Evolutionary conservation across 1,284 basidiomycete genomes (phyloP).

Genomic region (Ustilago vetiveriae): DNA sequence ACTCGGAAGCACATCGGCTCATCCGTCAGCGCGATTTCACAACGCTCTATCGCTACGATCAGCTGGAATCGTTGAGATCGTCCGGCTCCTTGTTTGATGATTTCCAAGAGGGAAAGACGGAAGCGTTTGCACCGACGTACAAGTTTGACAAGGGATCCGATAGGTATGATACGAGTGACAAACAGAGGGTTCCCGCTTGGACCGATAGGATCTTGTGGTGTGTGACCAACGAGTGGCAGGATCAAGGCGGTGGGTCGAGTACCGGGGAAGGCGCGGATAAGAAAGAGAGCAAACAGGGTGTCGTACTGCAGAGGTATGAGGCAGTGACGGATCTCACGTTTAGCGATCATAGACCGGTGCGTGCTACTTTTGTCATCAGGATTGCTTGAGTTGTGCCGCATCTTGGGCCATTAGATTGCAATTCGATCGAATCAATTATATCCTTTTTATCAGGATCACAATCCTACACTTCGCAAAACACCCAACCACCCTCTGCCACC

Average conservation of each 20-base stretch:
- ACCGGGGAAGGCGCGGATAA: neutral
- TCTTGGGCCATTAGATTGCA: too few species aligned
- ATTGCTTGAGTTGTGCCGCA: too few species aligned
- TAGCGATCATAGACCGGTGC: constrained; percentile 47
- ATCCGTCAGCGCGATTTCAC: constrained; percentile 22
- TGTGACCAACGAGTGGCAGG: constrained; percentile 39
- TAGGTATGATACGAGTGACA: constrained; percentile 93
- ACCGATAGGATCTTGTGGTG: constrained; percentile 76
- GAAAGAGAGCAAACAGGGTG: constrained; percentile 13
- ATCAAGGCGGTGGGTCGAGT: neutral
- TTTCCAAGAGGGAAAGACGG: constrained; percentile 85
- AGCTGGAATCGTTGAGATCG: constrained; percentile 44
- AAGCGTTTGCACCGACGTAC: constrained; percentile 87
- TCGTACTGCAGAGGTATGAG: constrained; percentile 36
- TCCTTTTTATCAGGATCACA: too few species aligned
- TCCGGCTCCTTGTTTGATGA: constrained; percentile 75
- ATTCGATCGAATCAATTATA: too few species aligned
- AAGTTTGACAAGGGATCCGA: constrained; percentile 81
- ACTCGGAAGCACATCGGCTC: constrained; percentile 76
- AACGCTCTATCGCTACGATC: constrained; percentile 79
- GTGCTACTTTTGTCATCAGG: constrained; percentile 36
- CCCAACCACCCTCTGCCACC: constrained; percentile 44
- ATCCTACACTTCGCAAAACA: constrained; percentile 22
- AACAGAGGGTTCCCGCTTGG: constrained; percentile 95
- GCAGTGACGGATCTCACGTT: constrained; percentile 27